Evolutionary conservation across 129 eudicot genomes (phyloP).

Genomic region (Solidago caesia): DNA sequence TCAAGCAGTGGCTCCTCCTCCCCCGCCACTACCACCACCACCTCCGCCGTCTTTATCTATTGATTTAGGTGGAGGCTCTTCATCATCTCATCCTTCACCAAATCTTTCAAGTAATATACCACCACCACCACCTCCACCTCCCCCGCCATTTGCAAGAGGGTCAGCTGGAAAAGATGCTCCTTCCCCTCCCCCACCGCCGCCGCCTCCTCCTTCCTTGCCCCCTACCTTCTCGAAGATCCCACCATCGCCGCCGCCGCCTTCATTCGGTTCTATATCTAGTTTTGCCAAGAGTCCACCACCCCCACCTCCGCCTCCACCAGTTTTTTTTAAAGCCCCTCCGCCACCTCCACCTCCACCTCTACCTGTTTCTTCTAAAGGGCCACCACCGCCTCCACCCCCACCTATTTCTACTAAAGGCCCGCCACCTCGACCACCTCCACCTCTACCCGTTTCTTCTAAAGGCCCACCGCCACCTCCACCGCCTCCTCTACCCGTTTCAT

Average conservation of each 20-base stretch:
- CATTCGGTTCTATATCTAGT: neutral
- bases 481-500: conserved; percentile 14
- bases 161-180: neutral
- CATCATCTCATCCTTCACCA: conserved; percentile 33
- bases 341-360: conserved; percentile 23
- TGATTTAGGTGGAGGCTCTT: conserved; percentile 1
- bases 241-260: conserved; percentile 28
- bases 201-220: conserved; percentile 38
- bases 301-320: conserved; percentile 26
- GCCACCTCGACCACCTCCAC: conserved; percentile 23
- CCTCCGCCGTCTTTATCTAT: conserved; percentile 18
- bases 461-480: conserved; percentile 24
- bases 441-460: conserved; percentile 11
- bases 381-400: conserved; percentile 21
- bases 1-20: conserved; percentile 24
- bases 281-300: neutral
- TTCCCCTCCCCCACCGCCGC: conserved; percentile 28
- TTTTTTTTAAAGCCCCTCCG: conserved; percentile 13
- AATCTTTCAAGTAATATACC: conserved; percentile 12
- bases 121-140: conserved; percentile 32
- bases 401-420: conserved; percentile 14
- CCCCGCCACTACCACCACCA: conserved; percentile 22
- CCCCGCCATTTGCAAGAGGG: conserved; percentile 10
- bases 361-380: conserved; percentile 8
- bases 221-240: conserved; percentile 29